Conservation (phyloP, 1,139 yeast species). For the Blastobotrys apis region DNA sequence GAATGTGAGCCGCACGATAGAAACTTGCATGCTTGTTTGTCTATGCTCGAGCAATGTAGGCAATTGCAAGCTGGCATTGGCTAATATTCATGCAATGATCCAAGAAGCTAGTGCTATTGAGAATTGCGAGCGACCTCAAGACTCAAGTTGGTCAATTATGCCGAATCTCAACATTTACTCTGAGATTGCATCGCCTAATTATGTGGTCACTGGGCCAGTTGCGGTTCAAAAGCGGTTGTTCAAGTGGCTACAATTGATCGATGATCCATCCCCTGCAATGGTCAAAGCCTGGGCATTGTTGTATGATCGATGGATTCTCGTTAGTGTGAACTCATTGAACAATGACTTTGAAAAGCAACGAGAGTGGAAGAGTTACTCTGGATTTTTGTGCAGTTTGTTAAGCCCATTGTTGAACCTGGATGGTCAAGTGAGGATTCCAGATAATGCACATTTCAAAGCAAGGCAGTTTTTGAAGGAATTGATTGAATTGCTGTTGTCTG, state of each 20-base stretch:
- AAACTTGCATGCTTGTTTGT: conserved; percentile 47
- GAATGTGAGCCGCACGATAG: conserved; percentile 37
- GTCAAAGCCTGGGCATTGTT: conserved; percentile 55
- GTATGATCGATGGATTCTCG: conserved; percentile 49
- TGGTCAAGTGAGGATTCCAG: conserved; percentile 23
- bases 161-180: conserved; percentile 39
- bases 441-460: conserved; percentile 27
- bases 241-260: conserved; percentile 49
- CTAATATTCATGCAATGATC: conserved; percentile 46
- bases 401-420: conserved; percentile 28
- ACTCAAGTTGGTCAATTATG: conserved; percentile 29
- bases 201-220: conserved; percentile 68
- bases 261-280: conserved; percentile 56
- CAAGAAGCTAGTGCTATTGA: conserved; percentile 37
- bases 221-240: conserved; percentile 69
- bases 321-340: conserved; percentile 29
- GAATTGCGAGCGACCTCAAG: conserved; percentile 23
- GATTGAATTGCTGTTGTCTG: conserved; percentile 24
- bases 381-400: conserved; percentile 44
- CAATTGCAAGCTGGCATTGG: conserved; percentile 49
- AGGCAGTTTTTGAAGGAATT: conserved; percentile 26
- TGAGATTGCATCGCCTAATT: conserved; percentile 53
- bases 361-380: conserved; percentile 38
- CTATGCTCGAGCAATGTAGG: conserved; percentile 57
- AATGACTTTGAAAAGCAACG: conserved; percentile 17